Evolutionary conservation across 1,284 basidiomycete genomes (phyloP), one percentile per base, ranked within the genome.

Genomic region (Ceratobasidium sp.): DNA sequence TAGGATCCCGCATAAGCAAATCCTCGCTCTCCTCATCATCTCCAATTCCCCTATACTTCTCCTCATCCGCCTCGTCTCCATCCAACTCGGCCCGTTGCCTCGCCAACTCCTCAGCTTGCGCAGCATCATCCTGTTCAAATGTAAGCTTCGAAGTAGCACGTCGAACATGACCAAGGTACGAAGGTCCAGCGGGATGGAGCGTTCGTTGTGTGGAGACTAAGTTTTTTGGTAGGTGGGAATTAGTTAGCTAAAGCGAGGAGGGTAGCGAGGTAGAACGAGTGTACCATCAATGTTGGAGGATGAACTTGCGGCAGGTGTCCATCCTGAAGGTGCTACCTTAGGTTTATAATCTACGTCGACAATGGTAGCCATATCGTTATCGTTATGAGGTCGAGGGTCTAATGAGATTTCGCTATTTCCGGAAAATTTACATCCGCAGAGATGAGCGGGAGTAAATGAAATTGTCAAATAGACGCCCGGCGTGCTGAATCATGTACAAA

Each of bases 11-110:
- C 44, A 88, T 86, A 64, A 97, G 86, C 68, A 97, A 84, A 39
- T 93, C 93, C 12, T 89, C 87, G 49, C 90, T 87, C 87, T 99
- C 98, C 79, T 92, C 88, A 87, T 99, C 98, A 79, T 97, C 95
- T 5, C 97, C 97, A 9, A 99, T 93, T 63, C 96, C 96, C 23
- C 40, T 66, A 28, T 76, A 76, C 23, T 94, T 91, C 86, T 98
- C 96, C 84, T 96, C 97, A 79, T 94, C 93, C 33, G 89, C 90
- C 18, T 87, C 86, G 28, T 88, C 88, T 9, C 87, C 90, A 81
- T 90, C 89, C 33, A 91, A 85, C 10, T 88, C 88, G 49, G 89
- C 89, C 12, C 88, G 86, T 23, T 64, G 61, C 63, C 80, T 80
- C 40, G 85, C 87, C 80, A 89, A 88, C 80, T 90, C 90, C 81